Evolutionary conservation across 2,329 filamentous ascomycete genomes (phyloP), one percentile per base, ranked within the genome.

Genomic region (Cladosporium oxysporum): DNA sequence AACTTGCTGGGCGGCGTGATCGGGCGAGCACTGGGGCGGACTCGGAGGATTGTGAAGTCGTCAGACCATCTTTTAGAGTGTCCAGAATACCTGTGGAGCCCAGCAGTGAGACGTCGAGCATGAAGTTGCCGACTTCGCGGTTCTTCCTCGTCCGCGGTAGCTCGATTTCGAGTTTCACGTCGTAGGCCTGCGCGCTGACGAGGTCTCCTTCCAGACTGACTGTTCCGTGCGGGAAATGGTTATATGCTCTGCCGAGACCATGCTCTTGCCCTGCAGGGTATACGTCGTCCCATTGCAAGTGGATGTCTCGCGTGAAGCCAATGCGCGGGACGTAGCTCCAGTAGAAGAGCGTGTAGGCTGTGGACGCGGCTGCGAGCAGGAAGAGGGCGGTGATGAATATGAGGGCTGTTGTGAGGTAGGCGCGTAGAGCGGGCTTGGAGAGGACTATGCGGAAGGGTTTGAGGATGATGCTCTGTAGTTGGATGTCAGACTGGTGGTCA

Each of bases 41-140:
- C 23, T 62, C 64, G 3, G 49, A 57, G 5, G 21, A 18, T 52
- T 72, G 47, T 7, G 68, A 44, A 10, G 60, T n/a, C 1, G 29
- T 31, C 7, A 58, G 60, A n/a, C 66, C 66, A 29, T 67, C 66
- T 62, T 52, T 67, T 5, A 65, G 50, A 11, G 58, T 58, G 2
- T 60, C 57, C 7, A 61, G 31, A 10, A 64, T 11, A 2, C 35
- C 33, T 21, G 62, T 23, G 1, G 50, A 29, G 28, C 33, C 50
- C 59, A 91, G 84, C 61, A 97, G 85, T 67, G 88, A 85, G 18
- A 97, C 81, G 57, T 91, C 89, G 21, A 98, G 82, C 95, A 99
- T 99, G 83, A 97, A 98, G 80, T 98, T 98, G 31, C 95, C 95
- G 16, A 86, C 85, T 2, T 85, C 85, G 26, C 91, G 79, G 73